Evolutionary conservation across 331 rosid species (phyloP).

Genomic region (Stylosanthes scabra): DNA sequence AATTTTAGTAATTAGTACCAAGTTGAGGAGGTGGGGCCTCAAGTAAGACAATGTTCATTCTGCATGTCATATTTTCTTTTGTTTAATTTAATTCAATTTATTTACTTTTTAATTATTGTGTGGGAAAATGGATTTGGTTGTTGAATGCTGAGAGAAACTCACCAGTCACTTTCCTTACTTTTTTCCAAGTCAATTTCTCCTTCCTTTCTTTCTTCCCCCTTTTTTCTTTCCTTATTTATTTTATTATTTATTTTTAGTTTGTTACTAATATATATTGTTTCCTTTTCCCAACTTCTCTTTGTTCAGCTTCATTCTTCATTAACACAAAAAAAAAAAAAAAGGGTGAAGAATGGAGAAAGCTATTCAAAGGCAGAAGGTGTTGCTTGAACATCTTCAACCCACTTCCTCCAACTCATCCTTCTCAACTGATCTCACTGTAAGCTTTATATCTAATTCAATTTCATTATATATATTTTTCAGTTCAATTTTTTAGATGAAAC

Average conservation of each 20-base stretch:
- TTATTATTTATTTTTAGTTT: no score
- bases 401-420: conserved; percentile 41
- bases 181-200: neutral
- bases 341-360: conserved; percentile 73
- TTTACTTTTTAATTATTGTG: neutral
- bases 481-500: neutral
- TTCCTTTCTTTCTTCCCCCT: no score
- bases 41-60: no score
- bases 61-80: neutral
- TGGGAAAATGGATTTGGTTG: neutral
- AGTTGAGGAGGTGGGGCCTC: neutral
- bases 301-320: neutral
- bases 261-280: neutral
- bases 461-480: neutral
- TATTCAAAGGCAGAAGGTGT: conserved; percentile 62
- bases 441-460: neutral
- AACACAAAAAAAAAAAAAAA: no score
- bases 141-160: neutral
- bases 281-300: neutral
- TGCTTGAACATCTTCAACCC: conserved; percentile 70
- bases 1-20: no score
- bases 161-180: neutral
- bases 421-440: conserved; percentile 62
- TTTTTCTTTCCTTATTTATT: neutral
- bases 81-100: no score